Base-by-base conservation (phyloP, 179 eudicot genomes). In the Spinacia oleracea region DNA sequence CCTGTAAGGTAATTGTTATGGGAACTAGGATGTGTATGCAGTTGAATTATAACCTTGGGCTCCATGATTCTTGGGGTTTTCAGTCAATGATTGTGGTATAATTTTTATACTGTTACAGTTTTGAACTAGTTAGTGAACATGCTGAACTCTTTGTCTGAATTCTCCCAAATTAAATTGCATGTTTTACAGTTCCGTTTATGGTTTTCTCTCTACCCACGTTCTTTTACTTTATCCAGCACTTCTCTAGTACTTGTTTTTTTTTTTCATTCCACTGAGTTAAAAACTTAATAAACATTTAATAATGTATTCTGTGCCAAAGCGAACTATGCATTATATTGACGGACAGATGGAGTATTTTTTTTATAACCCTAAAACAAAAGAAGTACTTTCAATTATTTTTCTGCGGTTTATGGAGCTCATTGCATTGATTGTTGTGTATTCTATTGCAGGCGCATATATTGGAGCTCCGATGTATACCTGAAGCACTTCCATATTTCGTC, bases 381-480 rank as follows among this genome's bases (percentile, higher is more conserved):
- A 45, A 2, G 14, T n/a, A 42, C 29, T 43, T 25, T 50, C 63
- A 60, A 48, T 70, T 60, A 11, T 64, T 9, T 42, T 65, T 75
- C 25, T 63, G 72, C 40, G 45, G 78, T 72, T 29, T 75, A 25
- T 45, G 60, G 43, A 62, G 51, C 23, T 74, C 70, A 60, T 70
- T 7, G 35, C 5, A 20, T 16, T 69, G 64, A 50, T 75, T 69
- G 38, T 73, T 71, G 29, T 69, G 40, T 78, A 69, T 80, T 75
- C 72, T 76, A 29, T 77, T 81, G 75, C 93, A 96, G 99, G 63
- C 89, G 31, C 92, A 96, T 85, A 94, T 96, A 86, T 77, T 88
- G 93, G 97, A 96, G 85, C 93, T 96, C 43, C 91, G 98, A 64
- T 88, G 85, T 84, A 87, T 96, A 78, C 97, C 97, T 75, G 96